These are phyloP conservation scores for Paraleonurus japonicus DNA, from an alignment of 257 asterid genomes.

Conservation along the genomic window DNA sequence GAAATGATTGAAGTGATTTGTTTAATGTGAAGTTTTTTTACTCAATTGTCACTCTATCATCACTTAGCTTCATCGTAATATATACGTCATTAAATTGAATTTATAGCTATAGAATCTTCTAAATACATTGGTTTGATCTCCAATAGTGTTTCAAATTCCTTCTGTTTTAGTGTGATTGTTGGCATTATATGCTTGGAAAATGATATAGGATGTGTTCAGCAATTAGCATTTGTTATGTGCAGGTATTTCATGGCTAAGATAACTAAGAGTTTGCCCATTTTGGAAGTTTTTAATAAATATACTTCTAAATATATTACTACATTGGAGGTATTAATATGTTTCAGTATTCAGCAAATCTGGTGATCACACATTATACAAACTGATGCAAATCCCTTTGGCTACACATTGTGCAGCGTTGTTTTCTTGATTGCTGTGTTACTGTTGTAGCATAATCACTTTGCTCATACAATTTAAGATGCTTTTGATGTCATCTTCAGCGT, in stretches of 20 bases:
- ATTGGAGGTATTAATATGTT: neutral
- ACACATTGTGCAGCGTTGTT: constrained; percentile 6
- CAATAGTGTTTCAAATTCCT: neutral
- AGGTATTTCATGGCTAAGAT: neutral
- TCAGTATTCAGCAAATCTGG: neutral
- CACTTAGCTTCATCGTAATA: neutral
- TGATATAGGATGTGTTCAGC: neutral
- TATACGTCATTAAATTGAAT: neutral
- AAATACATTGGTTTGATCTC: neutral
- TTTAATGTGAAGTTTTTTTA: neutral
- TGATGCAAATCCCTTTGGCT: neutral
- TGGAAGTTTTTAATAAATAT: neutral
- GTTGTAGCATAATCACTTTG: neutral
- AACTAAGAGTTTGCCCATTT: neutral
- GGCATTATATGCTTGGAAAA: neutral
- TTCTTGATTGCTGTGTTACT: constrained; percentile 9
- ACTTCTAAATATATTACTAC: neutral
- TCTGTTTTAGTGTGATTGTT: neutral
- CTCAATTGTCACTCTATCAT: neutral
- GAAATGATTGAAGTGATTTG: neutral
- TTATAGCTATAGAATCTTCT: neutral
- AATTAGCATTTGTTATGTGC: constrained; percentile 6
- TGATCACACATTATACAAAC: neutral
- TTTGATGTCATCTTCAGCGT: constrained; percentile 3
- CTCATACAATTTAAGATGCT: constrained; percentile 2